These are phyloP conservation scores for Cairneyella variabilis DNA, from an alignment of 495 filamentous ascomycete species.

Conservation along the genomic window DNA sequence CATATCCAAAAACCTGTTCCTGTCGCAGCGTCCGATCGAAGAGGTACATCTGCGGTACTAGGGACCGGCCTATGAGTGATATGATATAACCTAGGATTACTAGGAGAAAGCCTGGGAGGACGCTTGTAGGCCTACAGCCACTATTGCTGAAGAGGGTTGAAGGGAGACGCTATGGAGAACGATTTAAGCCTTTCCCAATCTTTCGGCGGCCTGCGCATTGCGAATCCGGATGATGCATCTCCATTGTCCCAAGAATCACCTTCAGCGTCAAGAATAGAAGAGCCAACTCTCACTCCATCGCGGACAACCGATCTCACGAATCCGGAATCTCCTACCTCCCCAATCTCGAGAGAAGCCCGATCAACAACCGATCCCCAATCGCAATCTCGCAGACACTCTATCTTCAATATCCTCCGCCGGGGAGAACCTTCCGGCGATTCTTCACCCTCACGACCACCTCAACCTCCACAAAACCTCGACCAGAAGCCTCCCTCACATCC, in stretches of 20 bases:
- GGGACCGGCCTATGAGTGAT: no score
- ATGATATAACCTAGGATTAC: no score
- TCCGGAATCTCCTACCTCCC: constrained; percentile 5
- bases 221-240: constrained; percentile 87
- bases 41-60: no score
- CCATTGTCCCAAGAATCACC: constrained; percentile 42
- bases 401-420: constrained; percentile 29
- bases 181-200: constrained; percentile 91
- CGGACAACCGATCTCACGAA: constrained; percentile 15
- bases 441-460: constrained; percentile 8
- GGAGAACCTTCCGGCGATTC: constrained; percentile 18
- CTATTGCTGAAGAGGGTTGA: no score
- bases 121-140: no score
- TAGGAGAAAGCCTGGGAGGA: no score
- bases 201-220: constrained; percentile 91
- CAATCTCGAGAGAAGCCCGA: constrained; percentile 41
- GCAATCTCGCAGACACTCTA: constrained; percentile 25
- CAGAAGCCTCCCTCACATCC: constrained; percentile 2
- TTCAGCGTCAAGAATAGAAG: constrained; percentile 31
- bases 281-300: constrained; percentile 22
- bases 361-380: constrained; percentile 73
- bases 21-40: no score
- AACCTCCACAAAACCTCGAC: constrained; percentile 19
- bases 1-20: no score
- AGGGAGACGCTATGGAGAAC: constrained; percentile 81